Evolutionary conservation across 2,329 filamentous ascomycete species (phyloP), one percentile per base, ranked within the genome.

Genomic region (Colletotrichum sublineola): DNA sequence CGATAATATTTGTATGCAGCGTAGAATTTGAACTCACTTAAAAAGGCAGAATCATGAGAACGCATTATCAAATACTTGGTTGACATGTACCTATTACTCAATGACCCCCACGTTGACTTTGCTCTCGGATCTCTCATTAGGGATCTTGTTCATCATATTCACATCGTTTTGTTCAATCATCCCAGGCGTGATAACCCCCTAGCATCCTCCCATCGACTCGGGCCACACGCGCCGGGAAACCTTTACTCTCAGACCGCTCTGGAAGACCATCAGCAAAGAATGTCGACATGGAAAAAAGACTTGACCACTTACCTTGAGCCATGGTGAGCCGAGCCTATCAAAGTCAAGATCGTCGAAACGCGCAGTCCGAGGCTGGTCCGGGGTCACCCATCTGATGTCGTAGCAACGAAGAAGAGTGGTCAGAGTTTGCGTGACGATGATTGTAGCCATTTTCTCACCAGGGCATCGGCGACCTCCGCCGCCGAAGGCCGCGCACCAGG

Each of bases 391-490:
- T 3, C 33, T 44, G 38, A 75, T 44, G 50, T 76, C 74, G 40
- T 75, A 76, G 29, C 68, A 71, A 12, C 75, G 57, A 33, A 76
- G 50, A 36, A 75, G 29, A 8, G 76, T 76, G 2, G 56, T 55
- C 9, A 77, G 48, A 2, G 68, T 55, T 36, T 56, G 55, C 3
- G 58, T 61, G 1, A 73, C 56, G 50, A 76, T 44, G 18, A 73
- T 73, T 29, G 50, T 40, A 14, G 68, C 70, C 62, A 76, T 60
- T 57, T 63, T 66, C 63, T 75, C 73, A 0, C 75, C 70, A 1
- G 64, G 38, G 44, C 70, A 74, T 4, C 67, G 57, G n/a, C 71
- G 60, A 36, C 67, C 60, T 14, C 53, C 64, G 14, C 20, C 50
- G 12, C 74, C 61, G 66, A 73, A 71, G 0, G 62, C 57, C 40